phyloP scores from a whole-genome alignment of 371 early-diverging fungal genomes.

The Sporodiniella umbellata region DNA sequence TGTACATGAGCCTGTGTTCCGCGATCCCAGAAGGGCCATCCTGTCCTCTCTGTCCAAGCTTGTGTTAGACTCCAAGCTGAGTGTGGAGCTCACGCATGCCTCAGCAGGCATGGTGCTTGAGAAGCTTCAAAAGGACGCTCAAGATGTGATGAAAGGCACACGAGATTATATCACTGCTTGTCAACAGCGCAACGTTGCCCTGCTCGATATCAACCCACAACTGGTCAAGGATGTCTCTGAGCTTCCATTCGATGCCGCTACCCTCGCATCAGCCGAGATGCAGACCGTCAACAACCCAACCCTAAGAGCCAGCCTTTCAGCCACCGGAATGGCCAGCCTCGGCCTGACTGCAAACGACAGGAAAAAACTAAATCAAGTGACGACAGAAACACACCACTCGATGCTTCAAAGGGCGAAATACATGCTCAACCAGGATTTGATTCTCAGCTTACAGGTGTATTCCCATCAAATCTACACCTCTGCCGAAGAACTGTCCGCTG shows the following conservation, averaged over 20 bases:
- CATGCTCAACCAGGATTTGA: conserved; percentile 31
- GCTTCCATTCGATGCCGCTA: conserved; percentile 6
- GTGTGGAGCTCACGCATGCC: conserved; percentile 67
- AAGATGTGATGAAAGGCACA: conserved; percentile 70
- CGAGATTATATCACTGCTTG: conserved; percentile 75
- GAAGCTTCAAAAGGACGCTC: conserved; percentile 33
- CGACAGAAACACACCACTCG: conserved; percentile 1
- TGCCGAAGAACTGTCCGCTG: conserved; percentile 18
- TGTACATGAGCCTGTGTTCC: conserved; percentile 55
- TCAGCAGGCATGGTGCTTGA: conserved; percentile 8
- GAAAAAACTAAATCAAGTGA: background rate
- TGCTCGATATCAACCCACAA: conserved; percentile 44
- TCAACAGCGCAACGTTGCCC: conserved; percentile 59
- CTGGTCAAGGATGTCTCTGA: conserved; percentile 15
- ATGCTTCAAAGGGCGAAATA: conserved; percentile 12
- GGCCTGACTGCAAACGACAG: background rate
- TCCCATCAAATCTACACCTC: conserved; percentile 33
- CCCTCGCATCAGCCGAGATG: background rate
- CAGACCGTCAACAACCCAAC: background rate
- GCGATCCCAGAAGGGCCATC: conserved; percentile 64
- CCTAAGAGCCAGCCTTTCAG: background rate
- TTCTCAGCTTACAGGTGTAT: conserved; percentile 31
- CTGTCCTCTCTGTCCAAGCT: conserved; percentile 78
- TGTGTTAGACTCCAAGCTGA: conserved; percentile 79
- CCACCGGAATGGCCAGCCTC: background rate